Evolutionary conservation across 2,329 filamentous ascomycete genomes (phyloP).

Genomic region (Acephala macrosclerotiorum): DNA sequence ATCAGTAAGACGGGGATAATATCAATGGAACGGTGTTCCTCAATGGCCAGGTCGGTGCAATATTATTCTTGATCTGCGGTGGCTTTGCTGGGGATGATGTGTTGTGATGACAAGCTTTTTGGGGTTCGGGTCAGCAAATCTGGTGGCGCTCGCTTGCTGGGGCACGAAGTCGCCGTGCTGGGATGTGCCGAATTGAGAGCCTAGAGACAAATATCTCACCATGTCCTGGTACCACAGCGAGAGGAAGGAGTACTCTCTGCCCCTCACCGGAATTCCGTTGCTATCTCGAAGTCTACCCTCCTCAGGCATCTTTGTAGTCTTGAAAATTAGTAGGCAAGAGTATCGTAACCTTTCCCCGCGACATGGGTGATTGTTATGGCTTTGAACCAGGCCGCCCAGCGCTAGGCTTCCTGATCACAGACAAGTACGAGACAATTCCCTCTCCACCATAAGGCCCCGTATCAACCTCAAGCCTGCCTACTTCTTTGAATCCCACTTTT

Average conservation of each 20-base stretch:
- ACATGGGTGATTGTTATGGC: too few species aligned
- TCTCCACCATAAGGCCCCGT: background rate
- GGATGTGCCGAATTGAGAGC: too few species aligned
- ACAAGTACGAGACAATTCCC: background rate
- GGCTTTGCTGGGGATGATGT: background rate
- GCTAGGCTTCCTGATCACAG: background rate
- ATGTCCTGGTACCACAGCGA: too few species aligned
- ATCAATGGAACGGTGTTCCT: background rate
- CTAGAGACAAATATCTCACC: too few species aligned
- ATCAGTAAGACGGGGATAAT: background rate
- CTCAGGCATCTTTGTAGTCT: too few species aligned
- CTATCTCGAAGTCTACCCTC: too few species aligned
- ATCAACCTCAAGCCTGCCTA: background rate
- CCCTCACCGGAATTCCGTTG: too few species aligned
- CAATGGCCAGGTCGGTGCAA: background rate
- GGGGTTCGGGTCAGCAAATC: background rate
- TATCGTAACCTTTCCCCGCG: too few species aligned
- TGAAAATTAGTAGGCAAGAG: too few species aligned
- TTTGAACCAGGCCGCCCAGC: background rate
- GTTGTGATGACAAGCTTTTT: background rate
- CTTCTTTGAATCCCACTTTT: constrained; percentile 10
- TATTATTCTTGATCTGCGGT: background rate
- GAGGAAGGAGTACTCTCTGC: too few species aligned
- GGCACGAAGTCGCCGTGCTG: too few species aligned
- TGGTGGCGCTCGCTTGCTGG: too few species aligned